phyloP scores from a whole-genome alignment of 176 grass and related monocot genomes.

The Thinopyrum elongatum region DNA sequence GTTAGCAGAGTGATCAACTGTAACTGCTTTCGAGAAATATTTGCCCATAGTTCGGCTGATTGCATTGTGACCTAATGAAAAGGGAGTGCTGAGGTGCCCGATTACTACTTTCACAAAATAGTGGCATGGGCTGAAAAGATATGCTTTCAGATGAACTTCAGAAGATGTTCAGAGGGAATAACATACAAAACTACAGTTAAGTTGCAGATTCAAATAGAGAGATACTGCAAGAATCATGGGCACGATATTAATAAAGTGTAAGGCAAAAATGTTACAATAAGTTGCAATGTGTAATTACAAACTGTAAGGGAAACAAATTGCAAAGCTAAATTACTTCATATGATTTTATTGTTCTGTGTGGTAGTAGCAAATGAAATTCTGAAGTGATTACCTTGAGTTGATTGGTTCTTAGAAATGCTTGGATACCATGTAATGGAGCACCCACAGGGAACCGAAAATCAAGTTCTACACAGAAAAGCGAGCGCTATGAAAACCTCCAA shows the following conservation, averaged over 20 bases:
- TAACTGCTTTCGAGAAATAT: conserved; percentile 4
- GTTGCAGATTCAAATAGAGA: background rate
- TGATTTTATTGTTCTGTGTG: background rate
- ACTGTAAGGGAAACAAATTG: background rate
- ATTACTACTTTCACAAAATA: background rate
- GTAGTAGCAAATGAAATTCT: background rate
- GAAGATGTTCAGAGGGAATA: background rate
- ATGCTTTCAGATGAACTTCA: conserved; percentile 7
- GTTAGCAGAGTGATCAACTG: background rate
- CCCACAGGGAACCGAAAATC: conserved; percentile 95
- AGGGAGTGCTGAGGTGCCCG: background rate
- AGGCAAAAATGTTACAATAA: background rate
- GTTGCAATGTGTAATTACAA: background rate
- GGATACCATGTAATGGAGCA: conserved; percentile 95
- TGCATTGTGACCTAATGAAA: background rate
- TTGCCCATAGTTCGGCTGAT: background rate
- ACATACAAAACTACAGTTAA: background rate
- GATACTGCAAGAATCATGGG: background rate
- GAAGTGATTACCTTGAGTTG: conserved; percentile 79
- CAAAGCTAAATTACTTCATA: background rate
- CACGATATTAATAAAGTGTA: conserved; percentile 13
- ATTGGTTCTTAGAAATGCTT: conserved; percentile 86
- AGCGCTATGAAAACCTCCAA: background rate
- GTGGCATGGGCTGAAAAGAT: background rate
- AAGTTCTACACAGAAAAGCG: conserved; percentile 59